A percentile compares a stretch with the other conserved stretches of the same genome.
Conservation (phyloP, 2,329 filamentous ascomycete species). For the Ceratocystis colombiana region DNA sequence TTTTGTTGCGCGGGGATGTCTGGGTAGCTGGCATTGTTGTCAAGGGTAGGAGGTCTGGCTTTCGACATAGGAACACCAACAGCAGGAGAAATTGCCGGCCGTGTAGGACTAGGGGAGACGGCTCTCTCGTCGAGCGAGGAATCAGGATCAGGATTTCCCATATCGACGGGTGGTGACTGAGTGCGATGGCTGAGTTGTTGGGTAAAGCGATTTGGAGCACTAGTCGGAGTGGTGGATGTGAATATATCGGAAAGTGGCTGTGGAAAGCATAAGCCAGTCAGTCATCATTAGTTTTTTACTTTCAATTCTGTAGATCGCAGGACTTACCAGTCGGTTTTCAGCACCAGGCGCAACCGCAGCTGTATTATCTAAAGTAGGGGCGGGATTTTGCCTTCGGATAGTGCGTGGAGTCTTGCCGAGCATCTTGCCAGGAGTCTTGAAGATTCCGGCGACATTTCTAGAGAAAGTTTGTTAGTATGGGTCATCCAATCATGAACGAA, state of each 20-base stretch:
- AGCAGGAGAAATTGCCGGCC: slow-evolving; percentile 15
- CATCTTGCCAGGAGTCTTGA: slow-evolving; percentile 82
- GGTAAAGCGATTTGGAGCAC: slow-evolving; percentile 45
- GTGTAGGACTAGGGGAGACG: slow-evolving; percentile 20
- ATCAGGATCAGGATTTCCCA: slow-evolving; percentile 1
- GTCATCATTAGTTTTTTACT: background rate
- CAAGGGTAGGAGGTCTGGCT: background rate
- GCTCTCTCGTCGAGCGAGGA: slow-evolving; percentile 19
- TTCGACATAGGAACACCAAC: background rate
- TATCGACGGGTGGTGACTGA: slow-evolving; percentile 37
- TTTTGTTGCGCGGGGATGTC: slow-evolving; percentile 44
- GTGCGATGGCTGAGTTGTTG: slow-evolving; percentile 39
- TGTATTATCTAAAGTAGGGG: slow-evolving; percentile 22
- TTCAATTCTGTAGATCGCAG: background rate
- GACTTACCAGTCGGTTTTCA: slow-evolving; percentile 12
- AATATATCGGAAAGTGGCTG: slow-evolving; percentile 53
- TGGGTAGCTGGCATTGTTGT: slow-evolving; percentile 44
- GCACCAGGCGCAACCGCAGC: background rate
- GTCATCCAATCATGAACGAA: background rate
- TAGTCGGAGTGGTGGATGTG: slow-evolving; percentile 43
- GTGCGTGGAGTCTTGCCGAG: slow-evolving; percentile 73
- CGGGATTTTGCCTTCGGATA: slow-evolving; percentile 48
- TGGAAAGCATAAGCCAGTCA: slow-evolving; percentile 2
- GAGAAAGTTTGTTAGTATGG: background rate
- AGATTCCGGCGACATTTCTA: slow-evolving; percentile 88